Evolutionary conservation across 139 green algal genomes (phyloP), one percentile per base, ranked within the genome.

Genomic region (Volvox africanus): DNA sequence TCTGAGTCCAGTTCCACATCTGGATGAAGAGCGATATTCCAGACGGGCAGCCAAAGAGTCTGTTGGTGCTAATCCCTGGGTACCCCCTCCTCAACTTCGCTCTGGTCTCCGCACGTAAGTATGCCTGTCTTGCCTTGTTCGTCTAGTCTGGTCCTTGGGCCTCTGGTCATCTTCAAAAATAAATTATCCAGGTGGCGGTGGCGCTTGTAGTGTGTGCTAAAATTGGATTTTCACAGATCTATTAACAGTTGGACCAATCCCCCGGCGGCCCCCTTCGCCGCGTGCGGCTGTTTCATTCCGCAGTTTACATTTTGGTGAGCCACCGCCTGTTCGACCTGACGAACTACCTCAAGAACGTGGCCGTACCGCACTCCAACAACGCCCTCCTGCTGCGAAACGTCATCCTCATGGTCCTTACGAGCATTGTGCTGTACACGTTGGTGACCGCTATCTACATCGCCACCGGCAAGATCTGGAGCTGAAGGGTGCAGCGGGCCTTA

Each of bases 71-170:
- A 69, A 84, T 99, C 32, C 94, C 93, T 0, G 95, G 94, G 14
- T 99, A 99, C 92, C 97, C 98, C 9, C 92, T 99, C 17, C 73
- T 99, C 88, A 99, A 99, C 95, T 99, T 99, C 92, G 94, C 96
- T 16, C 50, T 97, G 1, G 90, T 94, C 13, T 96, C 98, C 20
- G 94, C 88, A 95, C 82, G 95, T 98, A 67, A 87, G 87, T 91
- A 1, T 28, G 16, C 65, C 5, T 28, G 9, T 73, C 65, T 73
- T 6, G 21, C 12, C 24, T 73, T 73, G 65, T 73, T 28, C 21
- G 11, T 73, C 65, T 30, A 12, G 21, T 73, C 65, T 30, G 12
- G 21, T 30, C 21, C 11, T 73, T 16, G 65, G 12, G 65, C 24
- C 65, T 73, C 11, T 73, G 65, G 11, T 73, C 65, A 5, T 24